Evolutionary conservation across 2,329 filamentous ascomycete species (phyloP).

Genomic region (Botrytis squamosa): DNA sequence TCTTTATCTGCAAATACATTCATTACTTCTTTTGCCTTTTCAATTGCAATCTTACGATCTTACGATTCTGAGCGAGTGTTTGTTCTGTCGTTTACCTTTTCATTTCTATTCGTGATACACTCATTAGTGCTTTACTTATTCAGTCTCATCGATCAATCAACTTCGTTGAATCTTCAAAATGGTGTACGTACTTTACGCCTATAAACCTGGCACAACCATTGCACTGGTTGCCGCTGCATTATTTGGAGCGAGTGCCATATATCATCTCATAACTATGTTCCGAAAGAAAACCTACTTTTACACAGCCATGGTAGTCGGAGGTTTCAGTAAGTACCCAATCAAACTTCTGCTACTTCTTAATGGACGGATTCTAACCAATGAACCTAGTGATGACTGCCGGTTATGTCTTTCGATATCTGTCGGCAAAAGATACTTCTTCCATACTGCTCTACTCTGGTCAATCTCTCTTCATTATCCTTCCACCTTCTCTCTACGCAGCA

Average conservation of each 20-base stretch:
- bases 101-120: not conserved
- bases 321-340: not conserved
- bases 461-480: constrained; percentile 35
- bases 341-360: not conserved
- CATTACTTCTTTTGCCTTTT: not conserved
- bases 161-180: not conserved
- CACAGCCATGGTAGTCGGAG: not conserved
- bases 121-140: not conserved
- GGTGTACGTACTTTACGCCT: not conserved
- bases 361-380: not conserved
- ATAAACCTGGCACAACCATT: not conserved
- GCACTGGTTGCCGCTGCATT: not conserved
- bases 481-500: constrained; percentile 38
- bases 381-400: constrained; percentile 31
- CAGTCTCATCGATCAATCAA: not conserved
- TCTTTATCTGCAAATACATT: not conserved
- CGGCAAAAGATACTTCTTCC: constrained; percentile 30
- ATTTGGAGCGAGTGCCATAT: not conserved
- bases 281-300: constrained; percentile 4
- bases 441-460: constrained; percentile 39
- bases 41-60: not conserved
- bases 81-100: not conserved
- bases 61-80: not conserved
- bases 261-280: not conserved
- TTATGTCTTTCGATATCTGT: constrained; percentile 27